Conservation (phyloP, 345 rosid species). For the Hypericum androsaemum region DNA sequence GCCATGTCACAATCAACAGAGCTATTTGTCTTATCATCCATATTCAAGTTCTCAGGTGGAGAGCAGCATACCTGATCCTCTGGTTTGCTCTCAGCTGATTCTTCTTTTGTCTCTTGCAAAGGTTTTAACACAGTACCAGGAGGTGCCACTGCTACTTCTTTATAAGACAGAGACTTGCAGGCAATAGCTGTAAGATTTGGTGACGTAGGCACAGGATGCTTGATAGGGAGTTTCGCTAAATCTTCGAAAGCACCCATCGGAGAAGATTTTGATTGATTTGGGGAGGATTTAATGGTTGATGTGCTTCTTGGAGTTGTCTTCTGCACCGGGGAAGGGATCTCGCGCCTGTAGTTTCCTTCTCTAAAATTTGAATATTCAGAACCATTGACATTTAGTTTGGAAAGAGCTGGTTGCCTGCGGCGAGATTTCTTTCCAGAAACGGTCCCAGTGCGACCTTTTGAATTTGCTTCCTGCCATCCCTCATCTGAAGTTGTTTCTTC, state of each 20-base stretch:
- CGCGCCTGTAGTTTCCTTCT: constrained; percentile 24
- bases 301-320: constrained; percentile 21
- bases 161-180: constrained; percentile 50
- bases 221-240: constrained; percentile 17
- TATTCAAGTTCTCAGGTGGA: constrained; percentile 19
- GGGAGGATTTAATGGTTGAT: constrained; percentile 15
- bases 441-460: constrained; percentile 38
- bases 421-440: constrained; percentile 28
- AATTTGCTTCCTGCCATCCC: constrained; percentile 66
- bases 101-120: constrained; percentile 27
- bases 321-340: constrained; percentile 21
- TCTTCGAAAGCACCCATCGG: constrained; percentile 17
- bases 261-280: constrained; percentile 23
- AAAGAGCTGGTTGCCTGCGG: constrained; percentile 25
- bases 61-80: constrained; percentile 21
- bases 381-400: constrained; percentile 27
- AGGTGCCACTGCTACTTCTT: constrained; percentile 57
- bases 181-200: constrained; percentile 32
- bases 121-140: constrained; percentile 57
- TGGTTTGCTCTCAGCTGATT: constrained; percentile 22
- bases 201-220: constrained; percentile 17
- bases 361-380: constrained; percentile 23
- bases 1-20: constrained; percentile 12
- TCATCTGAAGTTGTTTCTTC: constrained; percentile 42
- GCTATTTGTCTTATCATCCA: constrained; percentile 15